Base-by-base conservation (phyloP, 768 basidiomycete species). In the Pleurotus giganteus region DNA sequence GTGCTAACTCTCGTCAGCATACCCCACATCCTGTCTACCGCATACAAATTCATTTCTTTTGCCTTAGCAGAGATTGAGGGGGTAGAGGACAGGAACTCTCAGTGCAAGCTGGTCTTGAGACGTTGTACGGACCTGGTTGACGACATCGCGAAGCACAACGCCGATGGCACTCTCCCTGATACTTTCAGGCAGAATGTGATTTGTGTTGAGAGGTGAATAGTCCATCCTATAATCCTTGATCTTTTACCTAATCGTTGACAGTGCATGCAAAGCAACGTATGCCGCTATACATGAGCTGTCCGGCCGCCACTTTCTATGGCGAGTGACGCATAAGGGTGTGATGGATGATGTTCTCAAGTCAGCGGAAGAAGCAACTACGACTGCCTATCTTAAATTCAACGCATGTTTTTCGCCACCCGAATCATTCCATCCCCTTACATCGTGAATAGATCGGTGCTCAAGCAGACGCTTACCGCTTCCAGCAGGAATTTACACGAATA, bases 221-320 rank as follows among this genome's bases (percentile, higher is more conserved):
- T 1, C 7, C 7, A 23, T 17, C 23, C 12, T 43, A n/a, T n/a
- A 43, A 9, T 17, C 2, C 2, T 9, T 21, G 1, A 9, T n/a
- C 24, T 17, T 23, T 7, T 27, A 45, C 23, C 26, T 27, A 28
- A 12, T 26, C 44, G 26, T 17, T 41, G 21, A 27, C 17, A 45
- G 44, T 19, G 44, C 44, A 13, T 45, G 44, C 17, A 45, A 28
- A 17, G 44, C 44, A 11, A 45, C 44, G 8, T 45, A 45, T 19
- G 44, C 44, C 12, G 44, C 44, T 19, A 45, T 45, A 17, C 44
- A 45, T 45, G 44, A 45, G 24, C 44, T 45, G 7, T 45, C 44
- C 4, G 44, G 44, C 23, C 44, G 44, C 17, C 44, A 45, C 17
- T 45, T 45, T 17, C 27, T 45, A 7, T 45, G 44, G 44, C 44